These are phyloP conservation scores for Globisporangium emineosum DNA, from an alignment of 352 stramenopile species.

Conservation along the genomic window DNA sequence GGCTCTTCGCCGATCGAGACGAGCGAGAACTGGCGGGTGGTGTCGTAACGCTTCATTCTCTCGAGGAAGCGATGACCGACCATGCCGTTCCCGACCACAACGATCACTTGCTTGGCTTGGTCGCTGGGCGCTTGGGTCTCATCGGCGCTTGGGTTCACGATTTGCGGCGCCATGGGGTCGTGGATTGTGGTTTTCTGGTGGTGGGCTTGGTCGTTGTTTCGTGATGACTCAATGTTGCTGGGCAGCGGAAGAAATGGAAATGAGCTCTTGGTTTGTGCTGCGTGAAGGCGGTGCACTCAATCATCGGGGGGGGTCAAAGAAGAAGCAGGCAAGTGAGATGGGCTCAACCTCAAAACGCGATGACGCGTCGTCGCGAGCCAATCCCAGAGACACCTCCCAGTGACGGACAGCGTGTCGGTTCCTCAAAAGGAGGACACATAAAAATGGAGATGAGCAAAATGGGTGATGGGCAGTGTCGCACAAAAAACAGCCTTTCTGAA, in stretches of 20 bases:
- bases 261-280: slow-evolving; percentile 12
- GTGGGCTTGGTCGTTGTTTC: slow-evolving; percentile 10
- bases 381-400: slow-evolving; percentile 14
- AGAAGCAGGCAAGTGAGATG: neutral
- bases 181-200: slow-evolving; percentile 5
- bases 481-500: slow-evolving; percentile 6
- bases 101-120: slow-evolving; percentile 50
- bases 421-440: slow-evolving; percentile 18
- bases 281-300: neutral
- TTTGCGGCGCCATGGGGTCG: slow-evolving; percentile 10
- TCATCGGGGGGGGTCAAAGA: neutral
- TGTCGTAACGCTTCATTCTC: slow-evolving; percentile 59
- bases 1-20: slow-evolving; percentile 92
- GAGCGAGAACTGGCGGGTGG: slow-evolving; percentile 57
- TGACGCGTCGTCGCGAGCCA: slow-evolving; percentile 30
- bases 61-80: slow-evolving; percentile 90
- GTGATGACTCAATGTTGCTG: slow-evolving; percentile 17
- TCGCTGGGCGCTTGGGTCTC: neutral
- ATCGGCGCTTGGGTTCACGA: neutral
- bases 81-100: slow-evolving; percentile 92
- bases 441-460: neutral
- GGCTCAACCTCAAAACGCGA: neutral
- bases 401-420: slow-evolving; percentile 13
- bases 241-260: slow-evolving; percentile 13
- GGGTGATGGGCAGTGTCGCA: neutral